Evolutionary conservation across 2,329 filamentous ascomycete species (phyloP).

Genomic region (Aureobasidium lini): DNA sequence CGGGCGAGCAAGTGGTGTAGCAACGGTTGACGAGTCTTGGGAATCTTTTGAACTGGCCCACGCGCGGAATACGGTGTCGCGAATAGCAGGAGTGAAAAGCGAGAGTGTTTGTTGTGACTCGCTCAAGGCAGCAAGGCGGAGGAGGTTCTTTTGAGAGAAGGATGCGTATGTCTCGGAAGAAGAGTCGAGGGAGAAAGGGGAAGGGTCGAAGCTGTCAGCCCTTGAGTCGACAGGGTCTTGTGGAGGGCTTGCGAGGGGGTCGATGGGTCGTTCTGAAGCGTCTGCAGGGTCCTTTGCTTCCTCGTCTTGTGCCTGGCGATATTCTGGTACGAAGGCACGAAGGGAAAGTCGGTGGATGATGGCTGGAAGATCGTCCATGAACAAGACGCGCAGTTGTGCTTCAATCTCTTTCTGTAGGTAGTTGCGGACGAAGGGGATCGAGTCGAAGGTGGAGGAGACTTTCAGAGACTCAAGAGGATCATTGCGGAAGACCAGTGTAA

Average conservation of each 20-base stretch:
- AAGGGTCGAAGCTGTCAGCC: conserved; percentile 62
- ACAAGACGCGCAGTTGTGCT: conserved; percentile 79
- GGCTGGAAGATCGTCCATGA: conserved; percentile 96
- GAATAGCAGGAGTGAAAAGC: conserved; percentile 83
- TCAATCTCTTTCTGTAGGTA: conserved; percentile 96
- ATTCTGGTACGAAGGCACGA: conserved; percentile 82
- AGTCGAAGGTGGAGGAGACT: conserved; percentile 97
- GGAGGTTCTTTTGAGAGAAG: conserved; percentile 90
- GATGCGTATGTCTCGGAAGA: conserved; percentile 76
- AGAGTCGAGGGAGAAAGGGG: conserved; percentile 69
- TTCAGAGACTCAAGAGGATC: conserved; percentile 96
- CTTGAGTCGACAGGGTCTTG: conserved; percentile 65
- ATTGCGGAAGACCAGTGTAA: conserved; percentile 95
- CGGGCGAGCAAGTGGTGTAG: conserved; percentile 35
- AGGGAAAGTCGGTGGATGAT: conserved; percentile 92
- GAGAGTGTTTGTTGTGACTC: conserved; percentile 88
- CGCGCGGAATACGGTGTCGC: conserved; percentile 83
- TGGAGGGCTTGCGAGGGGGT: conserved; percentile 38
- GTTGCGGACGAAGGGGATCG: conserved; percentile 95
- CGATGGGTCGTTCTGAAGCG: conserved; percentile 18
- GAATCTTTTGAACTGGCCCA: conserved; percentile 77
- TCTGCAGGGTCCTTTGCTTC: conserved; percentile 41
- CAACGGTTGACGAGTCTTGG: conserved; percentile 45
- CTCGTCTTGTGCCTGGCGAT: conserved; percentile 55
- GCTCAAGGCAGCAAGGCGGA: conserved; percentile 72